Base-by-base conservation (phyloP, 2,329 filamentous ascomycete species). In the Amesomyces nigricolor region DNA sequence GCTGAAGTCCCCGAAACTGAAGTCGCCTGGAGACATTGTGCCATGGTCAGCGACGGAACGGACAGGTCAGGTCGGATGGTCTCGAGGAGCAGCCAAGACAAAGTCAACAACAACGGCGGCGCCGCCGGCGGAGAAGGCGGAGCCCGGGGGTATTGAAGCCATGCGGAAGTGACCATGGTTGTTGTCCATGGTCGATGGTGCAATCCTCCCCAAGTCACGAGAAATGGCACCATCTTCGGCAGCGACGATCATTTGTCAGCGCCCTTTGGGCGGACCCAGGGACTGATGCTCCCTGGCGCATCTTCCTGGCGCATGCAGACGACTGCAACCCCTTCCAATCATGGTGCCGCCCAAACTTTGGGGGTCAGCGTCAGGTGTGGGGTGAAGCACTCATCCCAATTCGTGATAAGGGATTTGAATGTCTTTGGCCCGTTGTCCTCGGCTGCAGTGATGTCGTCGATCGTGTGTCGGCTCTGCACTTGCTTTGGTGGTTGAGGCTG, bases 161-260 rank as follows among this genome's bases (percentile, higher is more conserved):
- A 52, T 56, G 49, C 30, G 11, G 52, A 47, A 50, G 56, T 51
- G 35, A 50, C 58, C 62, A 61, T 57, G 62, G 61, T 64, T 54
- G 59, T 63, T 62, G 62, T 50, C 44, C 63, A 63, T 61, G 53
- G 57, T 53, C 63, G 63, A 65, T 65, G 62, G 63, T 63, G 63
- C 63, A 64, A 65, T 65, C 52, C 17, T 32, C 50, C 58, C 53
- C n/a, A 60, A 57, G 64, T 82, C 80, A 82, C 79, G 79, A 74
- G 79, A 70, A 78, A 83, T 83, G 76, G 78, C 80, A 78, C 75
- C 78, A 83, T 83, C 74, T 70, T 63, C 67, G 53, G 56, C 50
- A 62, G 39, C 64, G 63, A 67, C 61, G 59, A 61, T 62, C 68
- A 75, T 75, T 77, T 74, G 72, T 72, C 71, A 72, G 71, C 68